phyloP scores from a whole-genome alignment of 2,329 filamentous ascomycete genomes.

The Penicillium glabrum region DNA sequence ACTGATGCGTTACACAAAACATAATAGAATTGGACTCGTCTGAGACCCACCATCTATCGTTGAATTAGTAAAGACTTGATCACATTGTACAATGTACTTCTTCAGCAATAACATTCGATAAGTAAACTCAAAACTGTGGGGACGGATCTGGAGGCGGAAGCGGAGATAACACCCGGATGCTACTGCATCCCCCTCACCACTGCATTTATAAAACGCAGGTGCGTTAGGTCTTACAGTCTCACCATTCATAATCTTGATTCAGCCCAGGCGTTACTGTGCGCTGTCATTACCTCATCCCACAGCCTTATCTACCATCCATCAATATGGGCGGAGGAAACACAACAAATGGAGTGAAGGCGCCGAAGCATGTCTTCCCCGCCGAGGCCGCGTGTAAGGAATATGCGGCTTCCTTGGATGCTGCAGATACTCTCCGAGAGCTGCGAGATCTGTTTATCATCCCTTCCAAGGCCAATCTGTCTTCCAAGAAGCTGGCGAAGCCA shows the following conservation, averaged over 20 bases:
- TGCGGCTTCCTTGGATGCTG: slow-evolving; percentile 55
- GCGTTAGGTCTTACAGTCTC: slow-evolving; percentile 7
- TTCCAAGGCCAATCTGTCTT: slow-evolving; percentile 68
- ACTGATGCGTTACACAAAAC: not conserved
- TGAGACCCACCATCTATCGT: not conserved
- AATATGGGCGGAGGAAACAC: slow-evolving; percentile 9
- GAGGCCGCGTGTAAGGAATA: slow-evolving; percentile 36
- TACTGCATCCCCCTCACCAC: slow-evolving; percentile 6
- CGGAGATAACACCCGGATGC: slow-evolving; percentile 19
- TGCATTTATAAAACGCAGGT: slow-evolving; percentile 17
- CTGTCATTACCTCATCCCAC: not conserved
- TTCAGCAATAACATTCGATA: not conserved
- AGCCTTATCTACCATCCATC: not conserved
- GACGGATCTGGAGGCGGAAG: slow-evolving; percentile 25
- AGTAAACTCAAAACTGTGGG: slow-evolving; percentile 4
- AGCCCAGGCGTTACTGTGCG: not conserved
- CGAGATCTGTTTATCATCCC: slow-evolving; percentile 76
- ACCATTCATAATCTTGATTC: not conserved
- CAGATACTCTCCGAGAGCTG: slow-evolving; percentile 61
- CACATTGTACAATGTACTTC: too few relatives aligned
- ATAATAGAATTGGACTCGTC: not conserved
- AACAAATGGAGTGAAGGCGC: slow-evolving; percentile 11
- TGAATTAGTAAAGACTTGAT: not conserved
- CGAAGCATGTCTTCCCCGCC: slow-evolving; percentile 31
- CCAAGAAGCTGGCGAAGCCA: slow-evolving; percentile 55